phyloP scores from a whole-genome alignment of 768 basidiomycete species.

The Basidioascus undulatus region DNA sequence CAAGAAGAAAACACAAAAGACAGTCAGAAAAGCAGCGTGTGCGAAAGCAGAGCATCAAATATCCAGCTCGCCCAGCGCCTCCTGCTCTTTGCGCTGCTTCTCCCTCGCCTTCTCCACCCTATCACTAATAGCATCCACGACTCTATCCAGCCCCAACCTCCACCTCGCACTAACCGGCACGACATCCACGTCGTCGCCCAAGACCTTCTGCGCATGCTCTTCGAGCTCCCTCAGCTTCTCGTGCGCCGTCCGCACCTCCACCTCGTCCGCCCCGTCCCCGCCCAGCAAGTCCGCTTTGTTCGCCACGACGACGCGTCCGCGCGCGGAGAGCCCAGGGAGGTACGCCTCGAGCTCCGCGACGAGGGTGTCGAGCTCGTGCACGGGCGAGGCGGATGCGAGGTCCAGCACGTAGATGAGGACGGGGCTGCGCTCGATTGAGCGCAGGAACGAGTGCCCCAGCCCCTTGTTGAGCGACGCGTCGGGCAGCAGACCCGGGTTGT shows the following conservation, averaged over 20 bases:
- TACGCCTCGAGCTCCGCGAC: constrained; percentile 56
- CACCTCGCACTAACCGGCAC: no score
- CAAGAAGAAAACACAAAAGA: no score
- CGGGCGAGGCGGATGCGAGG: constrained; percentile 44
- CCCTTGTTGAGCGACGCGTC: constrained; percentile 71
- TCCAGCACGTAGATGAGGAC: constrained; percentile 86
- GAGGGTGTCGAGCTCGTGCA: constrained; percentile 48
- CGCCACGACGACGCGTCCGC: constrained; percentile 59
- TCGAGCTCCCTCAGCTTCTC: constrained; percentile 6
- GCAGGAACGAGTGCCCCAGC: constrained; percentile 76
- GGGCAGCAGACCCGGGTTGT: constrained; percentile 82
- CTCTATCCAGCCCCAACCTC: no score
- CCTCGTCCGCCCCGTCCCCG: not conserved
- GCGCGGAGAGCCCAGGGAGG: constrained; percentile 36
- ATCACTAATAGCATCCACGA: no score
- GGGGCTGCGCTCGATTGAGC: constrained; percentile 74
- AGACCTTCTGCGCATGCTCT: constrained; percentile 8
- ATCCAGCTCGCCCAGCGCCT: no score
- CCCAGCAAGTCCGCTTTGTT: constrained; percentile 85
- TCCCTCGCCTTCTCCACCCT: no score
- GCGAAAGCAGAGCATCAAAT: no score
- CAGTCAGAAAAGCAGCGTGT: no score
- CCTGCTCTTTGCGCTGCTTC: no score
- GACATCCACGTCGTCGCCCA: constrained; percentile 27
- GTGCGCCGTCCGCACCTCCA: not conserved